Percentiles rank a stretch among this genome's conserved stretches.
Conservation (phyloP, 371 early-diverging fungal species). For the Haplosporangium sp. region DNA sequence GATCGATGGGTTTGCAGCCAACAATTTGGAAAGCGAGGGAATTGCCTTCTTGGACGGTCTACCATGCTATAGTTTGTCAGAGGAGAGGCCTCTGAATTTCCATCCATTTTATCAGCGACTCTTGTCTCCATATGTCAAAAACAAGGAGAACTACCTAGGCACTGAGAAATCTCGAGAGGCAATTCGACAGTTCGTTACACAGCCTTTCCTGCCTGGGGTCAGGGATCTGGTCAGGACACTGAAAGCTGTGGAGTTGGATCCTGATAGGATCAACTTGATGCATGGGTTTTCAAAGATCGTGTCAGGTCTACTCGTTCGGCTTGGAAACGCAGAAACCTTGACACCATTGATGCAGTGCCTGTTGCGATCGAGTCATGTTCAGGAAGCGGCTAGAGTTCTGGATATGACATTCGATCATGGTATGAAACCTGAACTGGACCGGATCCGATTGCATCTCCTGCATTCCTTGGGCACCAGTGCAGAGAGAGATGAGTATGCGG, state of each 20-base stretch:
- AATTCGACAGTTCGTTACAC: neutral
- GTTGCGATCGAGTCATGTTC: conserved; percentile 3
- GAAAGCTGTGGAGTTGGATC: neutral
- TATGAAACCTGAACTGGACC: conserved; percentile 9
- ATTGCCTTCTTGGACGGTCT: conserved; percentile 34
- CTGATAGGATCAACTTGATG: neutral
- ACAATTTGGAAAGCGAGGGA: conserved; percentile 13
- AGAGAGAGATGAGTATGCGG: neutral
- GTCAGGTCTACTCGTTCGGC: conserved; percentile 24
- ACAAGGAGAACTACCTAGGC: neutral
- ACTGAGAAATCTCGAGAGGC: neutral
- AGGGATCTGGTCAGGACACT: neutral
- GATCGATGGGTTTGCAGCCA: conserved; percentile 30
- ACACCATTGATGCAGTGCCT: conserved; percentile 21
- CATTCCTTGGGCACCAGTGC: neutral
- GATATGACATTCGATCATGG: conserved; percentile 18
- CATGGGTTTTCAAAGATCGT: conserved; percentile 20
- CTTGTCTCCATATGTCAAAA: neutral
- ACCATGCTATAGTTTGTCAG: neutral
- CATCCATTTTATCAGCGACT: conserved; percentile 18
- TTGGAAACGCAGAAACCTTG: neutral
- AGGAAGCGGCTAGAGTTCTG: conserved; percentile 29
- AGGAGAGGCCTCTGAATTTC: neutral
- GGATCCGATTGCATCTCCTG: conserved; percentile 19
- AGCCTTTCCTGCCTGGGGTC: neutral